These are phyloP conservation scores for Fraxinus americana DNA, from an alignment of 257 asterid species.

Conservation along the genomic window DNA sequence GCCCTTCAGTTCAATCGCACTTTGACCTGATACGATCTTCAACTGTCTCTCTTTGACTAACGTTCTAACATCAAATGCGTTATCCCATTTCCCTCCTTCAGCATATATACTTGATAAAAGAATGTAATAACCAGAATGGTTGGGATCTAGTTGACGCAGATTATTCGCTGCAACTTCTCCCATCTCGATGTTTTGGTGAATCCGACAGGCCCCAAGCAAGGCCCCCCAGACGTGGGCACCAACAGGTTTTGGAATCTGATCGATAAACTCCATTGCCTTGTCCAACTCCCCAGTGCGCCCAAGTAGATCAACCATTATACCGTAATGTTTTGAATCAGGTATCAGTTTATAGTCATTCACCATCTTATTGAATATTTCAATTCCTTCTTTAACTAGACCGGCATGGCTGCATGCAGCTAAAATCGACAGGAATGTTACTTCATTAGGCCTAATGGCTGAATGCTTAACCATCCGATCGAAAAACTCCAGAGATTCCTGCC, in stretches of 20 bases:
- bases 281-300: slow-evolving; percentile 67
- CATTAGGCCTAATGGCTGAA: slow-evolving; percentile 51
- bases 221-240: slow-evolving; percentile 69
- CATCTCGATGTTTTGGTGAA: slow-evolving; percentile 52
- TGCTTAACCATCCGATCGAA: slow-evolving; percentile 53
- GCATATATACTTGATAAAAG: slow-evolving; percentile 67
- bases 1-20: slow-evolving; percentile 43
- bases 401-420: slow-evolving; percentile 81
- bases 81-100: slow-evolving; percentile 59
- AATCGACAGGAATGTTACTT: slow-evolving; percentile 60
- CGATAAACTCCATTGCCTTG: slow-evolving; percentile 54
- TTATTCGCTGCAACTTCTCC: slow-evolving; percentile 65
- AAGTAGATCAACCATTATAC: slow-evolving; percentile 63
- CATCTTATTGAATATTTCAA: slow-evolving; percentile 53
- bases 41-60: slow-evolving; percentile 44
- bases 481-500: slow-evolving; percentile 53
- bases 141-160: slow-evolving; percentile 39
- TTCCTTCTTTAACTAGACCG: slow-evolving; percentile 68
- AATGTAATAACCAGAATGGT: slow-evolving; percentile 51
- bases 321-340: slow-evolving; percentile 70
- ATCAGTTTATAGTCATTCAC: slow-evolving; percentile 44
- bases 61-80: slow-evolving; percentile 55
- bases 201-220: slow-evolving; percentile 62
- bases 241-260: slow-evolving; percentile 38
- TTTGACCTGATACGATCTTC: slow-evolving; percentile 52